These are phyloP conservation scores for Tylopilus vinaceipallidus DNA, from an alignment of 768 basidiomycete genomes.

Conservation along the genomic window DNA sequence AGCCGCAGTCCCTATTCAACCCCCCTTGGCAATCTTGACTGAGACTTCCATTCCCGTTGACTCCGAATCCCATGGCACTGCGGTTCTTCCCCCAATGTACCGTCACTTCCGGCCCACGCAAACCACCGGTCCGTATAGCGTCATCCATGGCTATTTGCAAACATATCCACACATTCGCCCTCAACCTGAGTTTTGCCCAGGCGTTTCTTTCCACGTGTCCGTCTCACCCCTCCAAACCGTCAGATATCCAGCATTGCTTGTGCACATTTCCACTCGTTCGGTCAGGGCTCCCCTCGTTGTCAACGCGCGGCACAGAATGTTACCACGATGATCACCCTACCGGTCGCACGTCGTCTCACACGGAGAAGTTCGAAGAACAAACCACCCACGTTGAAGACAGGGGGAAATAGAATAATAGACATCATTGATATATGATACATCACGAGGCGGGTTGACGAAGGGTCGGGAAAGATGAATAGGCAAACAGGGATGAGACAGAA, in stretches of 20 bases:
- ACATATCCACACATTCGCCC: slow-evolving; percentile 7
- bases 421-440: slow-evolving; percentile 16
- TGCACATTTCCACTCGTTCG: slow-evolving; percentile 1
- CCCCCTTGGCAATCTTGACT: background rate
- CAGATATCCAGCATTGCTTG: slow-evolving; percentile 6
- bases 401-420: slow-evolving; percentile 21
- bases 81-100: background rate
- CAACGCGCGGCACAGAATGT: slow-evolving; percentile 15
- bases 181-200: slow-evolving; percentile 16
- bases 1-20: too few species aligned
- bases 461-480: background rate
- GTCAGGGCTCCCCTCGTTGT: slow-evolving; percentile 23
- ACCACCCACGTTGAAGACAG: background rate
- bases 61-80: background rate
- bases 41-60: background rate
- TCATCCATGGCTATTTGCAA: slow-evolving; percentile 7
- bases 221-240: background rate
- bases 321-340: slow-evolving; percentile 5
- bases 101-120: background rate
- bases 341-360: slow-evolving; percentile 12
- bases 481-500: background rate
- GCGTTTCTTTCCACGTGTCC: slow-evolving; percentile 8
- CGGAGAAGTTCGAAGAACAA: background rate
- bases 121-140: background rate
- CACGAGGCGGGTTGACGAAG: background rate